Conservation (phyloP, 78 protist genomes). For the Chrysochromulina parva region DNA sequence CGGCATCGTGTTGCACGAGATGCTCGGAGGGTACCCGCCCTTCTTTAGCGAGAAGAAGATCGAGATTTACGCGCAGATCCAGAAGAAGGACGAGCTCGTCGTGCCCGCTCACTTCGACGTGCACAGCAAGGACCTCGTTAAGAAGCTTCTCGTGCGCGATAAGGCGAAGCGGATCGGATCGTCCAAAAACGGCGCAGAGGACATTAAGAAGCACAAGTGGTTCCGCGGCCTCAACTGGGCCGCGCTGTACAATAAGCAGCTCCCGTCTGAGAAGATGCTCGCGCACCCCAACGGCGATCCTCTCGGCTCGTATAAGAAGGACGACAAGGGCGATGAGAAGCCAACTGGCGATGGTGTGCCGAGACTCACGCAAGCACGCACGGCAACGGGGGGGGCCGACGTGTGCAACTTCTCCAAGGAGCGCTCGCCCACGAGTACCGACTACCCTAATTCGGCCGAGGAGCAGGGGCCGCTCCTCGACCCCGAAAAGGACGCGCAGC, state of each 20-base stretch:
- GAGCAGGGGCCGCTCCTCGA: not conserved
- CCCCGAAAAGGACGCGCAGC: not conserved
- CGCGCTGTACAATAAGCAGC: conserved; percentile 49
- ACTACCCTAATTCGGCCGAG: not conserved
- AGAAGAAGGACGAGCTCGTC: conserved; percentile 61
- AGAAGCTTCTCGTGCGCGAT: conserved; percentile 78
- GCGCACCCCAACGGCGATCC: too few species aligned
- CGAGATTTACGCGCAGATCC: conserved; percentile 86
- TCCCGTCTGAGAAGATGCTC: not conserved
- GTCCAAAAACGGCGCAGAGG: conserved; percentile 75
- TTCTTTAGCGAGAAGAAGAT: conserved; percentile 85
- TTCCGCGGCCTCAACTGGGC: conserved; percentile 86
- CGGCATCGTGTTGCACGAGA: conserved; percentile 76
- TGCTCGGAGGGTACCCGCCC: conserved; percentile 82
- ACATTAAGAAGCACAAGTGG: conserved; percentile 88
- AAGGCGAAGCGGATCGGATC: conserved; percentile 85
- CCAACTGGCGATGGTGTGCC: too few species aligned
- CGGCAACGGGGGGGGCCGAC: not conserved
- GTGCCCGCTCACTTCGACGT: conserved; percentile 84
- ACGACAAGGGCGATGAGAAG: not conserved
- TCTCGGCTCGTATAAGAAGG: too few species aligned
- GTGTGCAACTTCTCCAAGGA: too few species aligned
- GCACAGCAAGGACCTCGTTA: conserved; percentile 81
- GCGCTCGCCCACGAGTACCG: too few species aligned
- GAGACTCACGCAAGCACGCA: not conserved